Evolutionary conservation across 345 rosid genomes (phyloP).

Genomic region (Eutrema heterophyllum): DNA sequence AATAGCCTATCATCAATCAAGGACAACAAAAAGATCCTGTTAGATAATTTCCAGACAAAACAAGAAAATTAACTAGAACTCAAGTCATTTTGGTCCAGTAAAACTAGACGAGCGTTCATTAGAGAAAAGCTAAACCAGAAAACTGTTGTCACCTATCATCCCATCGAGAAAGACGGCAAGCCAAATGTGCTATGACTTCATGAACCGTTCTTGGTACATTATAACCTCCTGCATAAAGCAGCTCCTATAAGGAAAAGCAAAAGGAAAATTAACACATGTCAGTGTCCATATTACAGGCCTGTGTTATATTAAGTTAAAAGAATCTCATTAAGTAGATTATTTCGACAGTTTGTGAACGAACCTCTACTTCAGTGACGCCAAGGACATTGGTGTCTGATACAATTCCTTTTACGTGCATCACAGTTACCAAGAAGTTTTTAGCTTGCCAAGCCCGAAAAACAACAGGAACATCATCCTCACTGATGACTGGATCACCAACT

Average conservation of each 20-base stretch:
- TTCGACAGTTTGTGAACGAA: slow-evolving; percentile 26
- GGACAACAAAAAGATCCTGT: not conserved
- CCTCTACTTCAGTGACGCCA: slow-evolving; percentile 95
- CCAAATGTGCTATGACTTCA: slow-evolving; percentile 80
- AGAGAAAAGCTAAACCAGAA: slow-evolving; percentile 2
- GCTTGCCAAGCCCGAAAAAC: slow-evolving; percentile 98
- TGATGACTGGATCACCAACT: slow-evolving; percentile 79
- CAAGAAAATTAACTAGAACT: not conserved
- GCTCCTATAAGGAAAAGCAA: slow-evolving; percentile 48
- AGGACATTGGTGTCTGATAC: slow-evolving; percentile 51
- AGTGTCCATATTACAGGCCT: not conserved
- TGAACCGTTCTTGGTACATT: slow-evolving; percentile 81
- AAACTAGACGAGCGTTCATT: not conserved
- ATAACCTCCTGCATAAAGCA: slow-evolving; percentile 77
- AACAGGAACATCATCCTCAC: slow-evolving; percentile 91
- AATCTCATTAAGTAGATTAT: not conserved
- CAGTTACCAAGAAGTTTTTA: slow-evolving; percentile 81
- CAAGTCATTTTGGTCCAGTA: not conserved
- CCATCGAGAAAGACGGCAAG: slow-evolving; percentile 82
- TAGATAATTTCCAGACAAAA: slow-evolving; percentile 1
- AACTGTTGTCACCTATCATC: slow-evolving; percentile 74
- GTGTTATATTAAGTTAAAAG: not conserved
- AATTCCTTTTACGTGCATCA: slow-evolving; percentile 71
- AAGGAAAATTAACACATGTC: not conserved
- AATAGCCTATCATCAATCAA: slow-evolving; percentile 54